Evolutionary conservation across 352 stramenopile genomes (phyloP).

Genomic region (Globisporangium solare): DNA sequence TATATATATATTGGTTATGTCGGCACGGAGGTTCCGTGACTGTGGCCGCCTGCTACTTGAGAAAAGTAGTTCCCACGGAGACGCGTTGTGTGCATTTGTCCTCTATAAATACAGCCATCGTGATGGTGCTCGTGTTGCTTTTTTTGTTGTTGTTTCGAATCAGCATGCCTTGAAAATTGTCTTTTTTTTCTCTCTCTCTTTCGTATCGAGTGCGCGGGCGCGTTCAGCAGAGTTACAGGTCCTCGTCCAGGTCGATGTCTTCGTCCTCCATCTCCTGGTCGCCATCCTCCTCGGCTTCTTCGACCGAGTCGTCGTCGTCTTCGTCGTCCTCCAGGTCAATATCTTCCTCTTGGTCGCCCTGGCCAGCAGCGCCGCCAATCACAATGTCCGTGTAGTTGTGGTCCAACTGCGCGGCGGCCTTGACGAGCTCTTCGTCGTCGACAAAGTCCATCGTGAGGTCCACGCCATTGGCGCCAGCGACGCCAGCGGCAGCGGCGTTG

Average conservation of each 20-base stretch:
- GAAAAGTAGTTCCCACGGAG: no score
- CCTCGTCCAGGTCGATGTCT: slow-evolving; percentile 52
- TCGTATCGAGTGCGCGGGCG: no score
- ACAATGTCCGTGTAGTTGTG: slow-evolving; percentile 89
- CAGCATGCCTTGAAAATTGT: no score
- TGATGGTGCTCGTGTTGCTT: slow-evolving; percentile 3
- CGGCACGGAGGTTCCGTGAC: not conserved
- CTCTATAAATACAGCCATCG: slow-evolving; percentile 74
- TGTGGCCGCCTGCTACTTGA: not conserved
- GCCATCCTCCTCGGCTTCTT: slow-evolving; percentile 58
- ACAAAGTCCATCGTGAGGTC: slow-evolving; percentile 71
- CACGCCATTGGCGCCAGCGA: slow-evolving; percentile 14
- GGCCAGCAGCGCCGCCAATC: slow-evolving; percentile 45
- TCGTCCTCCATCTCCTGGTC: slow-evolving; percentile 37
- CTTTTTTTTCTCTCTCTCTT: no score
- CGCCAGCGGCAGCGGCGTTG: slow-evolving; percentile 8
- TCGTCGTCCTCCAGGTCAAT: slow-evolving; percentile 47
- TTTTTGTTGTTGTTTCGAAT: not conserved
- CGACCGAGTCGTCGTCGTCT: slow-evolving; percentile 45
- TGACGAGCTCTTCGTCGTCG: slow-evolving; percentile 83
- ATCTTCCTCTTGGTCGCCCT: no score
- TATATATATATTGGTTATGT: no score
- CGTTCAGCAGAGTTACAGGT: slow-evolving; percentile 30
- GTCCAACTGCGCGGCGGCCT: slow-evolving; percentile 79
- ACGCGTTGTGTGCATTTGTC: slow-evolving; percentile 5